Conservation (phyloP, 202 grass and related monocot genomes). For the Bolboschoenoplectus hybrid region DNA sequence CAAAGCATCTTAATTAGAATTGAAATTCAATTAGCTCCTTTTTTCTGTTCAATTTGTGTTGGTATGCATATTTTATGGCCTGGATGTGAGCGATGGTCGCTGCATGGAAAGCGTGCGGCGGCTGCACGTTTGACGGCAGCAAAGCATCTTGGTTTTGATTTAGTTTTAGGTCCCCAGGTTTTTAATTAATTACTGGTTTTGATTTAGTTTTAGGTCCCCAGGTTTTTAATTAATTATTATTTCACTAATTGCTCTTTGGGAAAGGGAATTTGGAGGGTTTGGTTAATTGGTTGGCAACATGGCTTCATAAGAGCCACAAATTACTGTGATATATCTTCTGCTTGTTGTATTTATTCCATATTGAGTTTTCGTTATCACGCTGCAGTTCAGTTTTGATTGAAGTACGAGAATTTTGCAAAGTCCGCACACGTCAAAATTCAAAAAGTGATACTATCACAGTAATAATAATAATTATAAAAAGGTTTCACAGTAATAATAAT, state of each 20-base stretch:
- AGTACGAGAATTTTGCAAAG: no score
- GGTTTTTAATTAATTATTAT: neutral
- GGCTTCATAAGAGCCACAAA: no score
- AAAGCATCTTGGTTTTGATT: constrained; percentile 14
- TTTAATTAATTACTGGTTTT: neutral
- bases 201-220: neutral
- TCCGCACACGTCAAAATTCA: no score
- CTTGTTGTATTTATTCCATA: no score
- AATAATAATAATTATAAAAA: no score
- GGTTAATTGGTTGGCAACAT: no score
- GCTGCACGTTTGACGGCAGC: constrained; percentile 26
- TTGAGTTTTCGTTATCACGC: no score
- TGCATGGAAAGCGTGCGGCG: constrained; percentile 30
- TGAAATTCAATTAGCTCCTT: neutral
- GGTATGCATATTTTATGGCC: neutral
- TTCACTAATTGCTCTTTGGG: neutral
- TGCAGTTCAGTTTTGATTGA: no score
- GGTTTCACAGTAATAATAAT: no score
- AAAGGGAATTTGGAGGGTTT: no score
- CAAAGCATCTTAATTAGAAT: neutral
- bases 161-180: neutral
- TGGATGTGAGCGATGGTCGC: neutral
- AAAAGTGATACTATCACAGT: no score
- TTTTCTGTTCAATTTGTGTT: neutral
- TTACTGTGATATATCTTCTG: no score